phyloP scores from a whole-genome alignment of 169 alveolate species.

The Plasmodium berghei region DNA sequence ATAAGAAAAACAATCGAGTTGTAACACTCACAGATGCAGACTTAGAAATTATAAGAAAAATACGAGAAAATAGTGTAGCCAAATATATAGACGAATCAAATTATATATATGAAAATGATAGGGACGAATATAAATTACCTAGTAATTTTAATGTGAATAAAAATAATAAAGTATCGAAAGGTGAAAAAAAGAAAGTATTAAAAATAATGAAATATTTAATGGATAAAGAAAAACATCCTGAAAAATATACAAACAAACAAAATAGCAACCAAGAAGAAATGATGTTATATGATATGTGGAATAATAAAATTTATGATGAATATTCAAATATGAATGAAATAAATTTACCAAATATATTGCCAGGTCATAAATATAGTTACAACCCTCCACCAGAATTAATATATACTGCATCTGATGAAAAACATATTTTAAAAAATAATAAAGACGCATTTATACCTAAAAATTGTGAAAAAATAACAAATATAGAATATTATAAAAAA shows the following conservation, averaged over 20 bases:
- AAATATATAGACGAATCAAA: conserved; percentile 16
- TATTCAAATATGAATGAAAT: conserved; percentile 34
- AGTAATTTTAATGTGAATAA: background rate
- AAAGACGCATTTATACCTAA: conserved; percentile 44
- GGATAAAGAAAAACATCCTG: conserved; percentile 50
- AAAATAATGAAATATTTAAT: conserved; percentile 17
- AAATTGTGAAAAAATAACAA: conserved; percentile 45
- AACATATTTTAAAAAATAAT: conserved; percentile 49
- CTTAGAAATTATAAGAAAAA: conserved; percentile 45
- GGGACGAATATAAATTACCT: conserved; percentile 64
- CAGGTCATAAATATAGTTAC: conserved; percentile 76
- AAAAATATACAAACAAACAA: conserved; percentile 21
- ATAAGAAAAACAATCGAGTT: conserved; percentile 66
- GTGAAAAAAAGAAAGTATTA: conserved; percentile 26
- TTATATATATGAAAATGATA: conserved; percentile 75
- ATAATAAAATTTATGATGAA: conserved; percentile 55
- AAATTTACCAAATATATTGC: conserved; percentile 55
- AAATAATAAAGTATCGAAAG: conserved; percentile 24
- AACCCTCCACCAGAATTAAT: conserved; percentile 76
- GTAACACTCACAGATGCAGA: conserved; percentile 50
- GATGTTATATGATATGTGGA: conserved; percentile 63
- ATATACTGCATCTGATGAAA: conserved; percentile 27
- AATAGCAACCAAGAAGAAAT: background rate
- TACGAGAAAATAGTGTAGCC: conserved; percentile 68
- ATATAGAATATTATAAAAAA: conserved; percentile 57